Evolutionary conservation across 192 early-diverging fungal species (phyloP).

Genomic region (Linnemannia elongata): DNA sequence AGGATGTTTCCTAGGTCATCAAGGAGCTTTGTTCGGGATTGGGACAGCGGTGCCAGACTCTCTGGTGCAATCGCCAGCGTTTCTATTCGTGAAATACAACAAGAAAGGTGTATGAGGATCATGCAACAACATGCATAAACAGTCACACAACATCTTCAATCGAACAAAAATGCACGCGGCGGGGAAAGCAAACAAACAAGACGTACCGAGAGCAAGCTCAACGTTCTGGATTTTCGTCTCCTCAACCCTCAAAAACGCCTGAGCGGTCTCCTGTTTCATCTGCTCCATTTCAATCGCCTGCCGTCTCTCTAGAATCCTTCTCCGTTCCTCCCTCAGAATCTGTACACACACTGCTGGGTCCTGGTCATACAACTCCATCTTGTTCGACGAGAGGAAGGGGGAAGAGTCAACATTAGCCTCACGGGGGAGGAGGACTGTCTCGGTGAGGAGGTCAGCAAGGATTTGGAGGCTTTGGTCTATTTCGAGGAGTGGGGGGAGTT

Average conservation of each 20-base stretch:
- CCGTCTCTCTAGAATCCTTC: constrained; percentile 1
- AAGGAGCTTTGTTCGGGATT: constrained; percentile 6
- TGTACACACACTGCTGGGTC: constrained; percentile 1
- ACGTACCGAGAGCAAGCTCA: constrained; percentile 8
- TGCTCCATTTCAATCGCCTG: constrained; percentile 17
- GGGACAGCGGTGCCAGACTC: constrained; percentile 10
- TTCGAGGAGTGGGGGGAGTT: background rate
- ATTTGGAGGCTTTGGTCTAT: constrained; percentile 14
- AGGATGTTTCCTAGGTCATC: constrained; percentile 21
- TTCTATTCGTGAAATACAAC: background rate
- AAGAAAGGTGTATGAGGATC: too few species aligned
- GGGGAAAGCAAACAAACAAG: background rate
- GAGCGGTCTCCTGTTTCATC: constrained; percentile 24
- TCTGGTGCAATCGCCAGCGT: constrained; percentile 15
- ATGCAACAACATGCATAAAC: background rate
- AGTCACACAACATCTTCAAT: background rate
- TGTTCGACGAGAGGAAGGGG: background rate
- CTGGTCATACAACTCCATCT: constrained; percentile 23
- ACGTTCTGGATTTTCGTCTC: background rate
- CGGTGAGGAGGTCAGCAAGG: constrained; percentile 9
- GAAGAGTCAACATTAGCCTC: constrained; percentile 10
- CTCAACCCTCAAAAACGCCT: constrained; percentile 2
- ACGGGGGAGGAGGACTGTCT: constrained; percentile 4
- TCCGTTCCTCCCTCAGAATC: constrained; percentile 15
- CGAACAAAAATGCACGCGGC: background rate